Evolutionary conservation across 768 basidiomycete genomes (phyloP).

Genomic region (Kondoa subrosea): DNA sequence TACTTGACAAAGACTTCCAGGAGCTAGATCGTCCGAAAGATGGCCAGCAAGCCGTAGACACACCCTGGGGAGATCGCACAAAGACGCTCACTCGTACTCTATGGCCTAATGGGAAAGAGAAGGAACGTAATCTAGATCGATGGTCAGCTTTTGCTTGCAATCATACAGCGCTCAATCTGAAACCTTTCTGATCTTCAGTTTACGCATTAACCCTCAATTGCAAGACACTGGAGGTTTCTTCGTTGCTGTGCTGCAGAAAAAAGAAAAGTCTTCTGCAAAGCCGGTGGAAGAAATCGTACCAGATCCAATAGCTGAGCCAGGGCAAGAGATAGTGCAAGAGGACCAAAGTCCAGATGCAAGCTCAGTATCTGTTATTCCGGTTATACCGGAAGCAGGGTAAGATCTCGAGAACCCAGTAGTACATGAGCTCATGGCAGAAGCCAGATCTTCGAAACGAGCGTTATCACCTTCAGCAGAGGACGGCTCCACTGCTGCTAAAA

Average conservation of each 20-base stretch:
- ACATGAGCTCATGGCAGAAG: neutral
- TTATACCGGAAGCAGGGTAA: no score
- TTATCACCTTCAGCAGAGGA: conserved; percentile 16
- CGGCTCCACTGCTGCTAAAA: conserved; percentile 35
- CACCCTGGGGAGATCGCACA: conserved; percentile 38
- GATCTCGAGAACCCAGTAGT: no score
- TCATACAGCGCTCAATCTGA: conserved; percentile 1
- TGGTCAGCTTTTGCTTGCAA: conserved; percentile 41
- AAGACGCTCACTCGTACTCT: conserved; percentile 44
- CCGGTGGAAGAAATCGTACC: conserved; percentile 9
- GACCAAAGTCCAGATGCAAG: no score
- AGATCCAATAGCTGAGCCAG: neutral
- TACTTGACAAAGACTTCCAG: conserved; percentile 40
- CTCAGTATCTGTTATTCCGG: no score
- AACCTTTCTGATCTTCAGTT: conserved; percentile 35
- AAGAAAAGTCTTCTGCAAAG: conserved; percentile 2
- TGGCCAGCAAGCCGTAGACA: conserved; percentile 17
- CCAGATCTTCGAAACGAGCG: conserved; percentile 11
- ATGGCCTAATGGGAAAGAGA: conserved; percentile 58
- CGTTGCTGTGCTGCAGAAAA: conserved; percentile 57
- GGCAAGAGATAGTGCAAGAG: no score
- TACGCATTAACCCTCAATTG: conserved; percentile 82
- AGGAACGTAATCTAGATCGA: conserved; percentile 46
- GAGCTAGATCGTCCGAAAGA: conserved; percentile 15
- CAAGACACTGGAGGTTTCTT: conserved; percentile 98